Base-by-base conservation (phyloP, 116 monocot genomes). In the Cymodocea nodosa region DNA sequence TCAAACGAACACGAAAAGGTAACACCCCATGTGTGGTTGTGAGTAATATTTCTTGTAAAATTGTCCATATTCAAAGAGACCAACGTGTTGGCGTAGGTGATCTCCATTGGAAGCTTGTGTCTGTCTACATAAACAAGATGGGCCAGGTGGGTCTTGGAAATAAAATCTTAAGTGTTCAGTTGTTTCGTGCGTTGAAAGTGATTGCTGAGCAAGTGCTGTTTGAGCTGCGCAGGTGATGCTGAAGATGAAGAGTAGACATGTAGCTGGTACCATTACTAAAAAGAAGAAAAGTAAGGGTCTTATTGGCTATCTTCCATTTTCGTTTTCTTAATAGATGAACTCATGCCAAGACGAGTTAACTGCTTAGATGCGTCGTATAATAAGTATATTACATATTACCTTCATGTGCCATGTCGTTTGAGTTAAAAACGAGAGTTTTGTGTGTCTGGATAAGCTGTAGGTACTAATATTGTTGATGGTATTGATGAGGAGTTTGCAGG, bases 211-310 rank as follows among this genome's bases (percentile, higher is more conserved):
- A 13, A 23, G 10, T 20, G 49, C 37, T 39, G 11, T 37, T 16
- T 11, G 35, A 18, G 35, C 12, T 0, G 12, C 65, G 15, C 66
- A 84, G 84, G 97, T 97, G 71, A 82, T 84, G 82, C 80, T 98
- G 16, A 98, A 98, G 80, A 97, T 82, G 79, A 98, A 98, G 82
- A 91, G 92, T 67, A 79, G 80, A 70, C 92, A 92, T 73, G 90
- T 92, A 7, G 98, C 86, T 0, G 84, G 89, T n/a, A 84, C 98
- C 0, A 84, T 98, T 50, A 92, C 98, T 8, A 98, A 98, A 84
- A 98, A 98, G 80, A 98, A 98, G 54, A 98, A 98, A 74, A 82
- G 98, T 91, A 73, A 74, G 78, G 23, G 39, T 17, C 20, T 13
- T 25, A 30, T 1, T 53, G 30, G 30, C 30, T 30, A 30, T 30